These are phyloP conservation scores for Ottelia alismoides DNA, from an alignment of 106 monocot genomes.

Conservation along the genomic window DNA sequence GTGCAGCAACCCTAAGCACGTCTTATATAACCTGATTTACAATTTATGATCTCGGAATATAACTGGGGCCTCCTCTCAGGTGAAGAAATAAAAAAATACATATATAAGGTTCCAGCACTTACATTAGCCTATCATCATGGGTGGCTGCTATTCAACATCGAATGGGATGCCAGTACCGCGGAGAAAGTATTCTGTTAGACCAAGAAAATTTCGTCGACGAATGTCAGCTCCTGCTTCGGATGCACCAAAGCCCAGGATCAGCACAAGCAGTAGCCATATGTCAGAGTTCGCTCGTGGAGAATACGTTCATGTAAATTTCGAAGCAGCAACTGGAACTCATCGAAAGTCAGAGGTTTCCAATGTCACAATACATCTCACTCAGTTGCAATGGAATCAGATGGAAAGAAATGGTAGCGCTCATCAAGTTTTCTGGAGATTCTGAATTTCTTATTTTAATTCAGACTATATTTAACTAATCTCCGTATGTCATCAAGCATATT, in stretches of 20 bases:
- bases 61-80: too few species aligned
- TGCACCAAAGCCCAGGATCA: constrained; percentile 4
- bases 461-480: too few species aligned
- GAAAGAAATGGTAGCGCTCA: constrained; percentile 48
- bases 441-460: too few species aligned
- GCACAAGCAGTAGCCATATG: constrained; percentile 4
- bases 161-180: constrained; percentile 8
- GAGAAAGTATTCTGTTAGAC: constrained; percentile 9
- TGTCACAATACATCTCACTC: constrained; percentile 47
- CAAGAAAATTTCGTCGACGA: constrained; percentile 15
- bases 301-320: constrained; percentile 26
- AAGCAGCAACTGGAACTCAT: constrained; percentile 15
- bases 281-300: constrained; percentile 23
- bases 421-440: too few species aligned
- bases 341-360: constrained; percentile 39
- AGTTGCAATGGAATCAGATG: constrained; percentile 46
- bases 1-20: too few species aligned
- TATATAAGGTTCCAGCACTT: too few species aligned
- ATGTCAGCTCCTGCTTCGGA: constrained; percentile 15
- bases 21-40: too few species aligned
- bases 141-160: constrained; percentile 22
- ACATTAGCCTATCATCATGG: constrained; percentile 12
- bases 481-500: too few species aligned
- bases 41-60: too few species aligned
- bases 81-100: too few species aligned